Base-by-base conservation (phyloP, 1,284 basidiomycete species). In the Irpex sp. region DNA sequence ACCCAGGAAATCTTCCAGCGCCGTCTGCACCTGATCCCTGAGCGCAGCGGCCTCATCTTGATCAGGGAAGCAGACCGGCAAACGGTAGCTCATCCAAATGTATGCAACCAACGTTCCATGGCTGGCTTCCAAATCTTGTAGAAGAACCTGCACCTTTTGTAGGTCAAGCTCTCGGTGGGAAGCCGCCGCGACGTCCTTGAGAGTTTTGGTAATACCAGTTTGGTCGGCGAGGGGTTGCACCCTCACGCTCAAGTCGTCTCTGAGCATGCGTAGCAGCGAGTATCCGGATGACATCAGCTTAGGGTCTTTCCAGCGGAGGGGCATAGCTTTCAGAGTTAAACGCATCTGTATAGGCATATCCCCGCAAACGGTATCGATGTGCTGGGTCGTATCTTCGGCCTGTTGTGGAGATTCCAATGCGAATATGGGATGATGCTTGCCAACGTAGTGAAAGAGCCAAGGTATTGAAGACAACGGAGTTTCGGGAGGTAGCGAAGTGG, bases 101-200 rank as follows among this genome's bases (percentile, higher is more conserved):
- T 98, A 98, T 17, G 92, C 69, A 15, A 92, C 87, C 31, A 96
- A 73, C n/a, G 86, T 77, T 68, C 92, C 90, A 76, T 98, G 96
- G 61, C 95, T 76, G 2, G 83, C 81, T 75, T 98, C 97, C 43
- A 98, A 79, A n/a, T 74, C 69, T 57, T 69, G 67, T 58, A 88
- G 72, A 6, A 76, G 72, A 0, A 74, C 68, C 50, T 70, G 68
- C 49, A 66, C 56, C n/a, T 66, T 43, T 43, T 43, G 39, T 15
- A 11, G 39, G 15, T 43, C 39, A 15, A 43, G 8, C 15, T 43
- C 11, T 43, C 39, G 39, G 8, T 15, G 11, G 11, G 15, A 15
- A 15, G 39, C 33, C 9, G 49, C 47, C 50, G n/a, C 53, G 19
- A 55, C 46, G 26, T 53, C 55, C 3, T 47, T 55, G 43, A 66